A percentile compares a stretch with the other conserved stretches of the same genome.
Conservation (phyloP, 352 stramenopile species). For the Globisporangium solare region DNA sequence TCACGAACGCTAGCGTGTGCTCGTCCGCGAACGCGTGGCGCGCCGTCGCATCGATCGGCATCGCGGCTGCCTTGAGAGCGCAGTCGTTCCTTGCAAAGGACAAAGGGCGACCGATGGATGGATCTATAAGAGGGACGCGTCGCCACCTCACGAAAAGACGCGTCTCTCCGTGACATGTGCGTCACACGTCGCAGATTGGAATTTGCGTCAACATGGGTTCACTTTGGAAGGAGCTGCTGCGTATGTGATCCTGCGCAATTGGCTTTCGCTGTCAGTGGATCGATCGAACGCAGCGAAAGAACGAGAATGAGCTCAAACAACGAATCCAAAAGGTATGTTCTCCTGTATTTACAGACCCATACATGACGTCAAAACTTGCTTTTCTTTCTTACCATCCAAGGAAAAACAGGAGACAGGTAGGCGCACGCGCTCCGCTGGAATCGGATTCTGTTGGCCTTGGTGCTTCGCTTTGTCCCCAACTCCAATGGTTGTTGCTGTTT, state of each 20-base stretch:
- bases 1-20: conserved; percentile 53
- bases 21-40: conserved; percentile 73
- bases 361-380: background rate
- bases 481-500: too few relatives aligned
- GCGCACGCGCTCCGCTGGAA: too few relatives aligned
- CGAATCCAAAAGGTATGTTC: background rate
- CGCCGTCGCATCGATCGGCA: conserved; percentile 52
- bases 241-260: too few relatives aligned
- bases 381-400: background rate
- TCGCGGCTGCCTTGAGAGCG: conserved; percentile 4
- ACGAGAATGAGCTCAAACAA: background rate
- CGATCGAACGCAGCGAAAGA: background rate
- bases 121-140: background rate
- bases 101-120: background rate
- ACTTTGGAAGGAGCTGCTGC: background rate
- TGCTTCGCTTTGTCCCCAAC: too few relatives aligned
- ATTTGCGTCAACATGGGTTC: conserved; percentile 2
- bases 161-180: background rate
- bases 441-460: too few relatives aligned
- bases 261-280: background rate
- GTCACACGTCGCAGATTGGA: conserved; percentile 9
- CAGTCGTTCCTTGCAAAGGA: background rate
- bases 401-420: background rate
- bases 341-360: background rate
- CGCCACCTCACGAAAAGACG: conserved; percentile 2